Conservation (phyloP, 768 basidiomycete genomes). For the Trametopsis cervina region DNA sequence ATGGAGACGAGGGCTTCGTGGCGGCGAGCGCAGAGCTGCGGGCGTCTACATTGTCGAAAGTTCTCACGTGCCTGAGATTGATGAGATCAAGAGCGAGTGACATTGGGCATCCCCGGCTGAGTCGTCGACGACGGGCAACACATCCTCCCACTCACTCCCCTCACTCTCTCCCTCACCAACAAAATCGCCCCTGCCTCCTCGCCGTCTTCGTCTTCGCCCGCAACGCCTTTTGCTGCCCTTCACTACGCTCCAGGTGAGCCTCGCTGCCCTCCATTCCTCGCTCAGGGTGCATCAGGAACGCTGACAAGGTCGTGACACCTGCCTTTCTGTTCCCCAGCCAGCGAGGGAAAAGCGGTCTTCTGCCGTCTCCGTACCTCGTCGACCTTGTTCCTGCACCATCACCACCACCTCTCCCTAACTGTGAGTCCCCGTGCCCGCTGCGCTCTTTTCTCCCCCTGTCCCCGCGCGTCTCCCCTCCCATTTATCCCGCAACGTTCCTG, state of each 20-base stretch:
- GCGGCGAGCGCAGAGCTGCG: neutral
- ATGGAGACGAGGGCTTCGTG: neutral
- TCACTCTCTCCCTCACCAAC: constrained; percentile 6
- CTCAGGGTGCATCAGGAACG: neutral
- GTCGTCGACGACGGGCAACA: constrained; percentile 7
- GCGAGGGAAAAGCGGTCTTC: constrained; percentile 7
- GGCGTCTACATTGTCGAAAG: too few species aligned
- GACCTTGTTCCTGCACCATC: neutral
- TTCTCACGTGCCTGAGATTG: constrained; percentile 3
- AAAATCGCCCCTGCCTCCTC: neutral
- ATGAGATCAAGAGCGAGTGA: constrained; percentile 7
- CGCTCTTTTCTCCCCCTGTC: too few species aligned
- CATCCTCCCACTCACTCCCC: constrained; percentile 3
- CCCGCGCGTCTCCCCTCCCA: too few species aligned
- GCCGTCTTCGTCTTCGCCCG: constrained; percentile 5
- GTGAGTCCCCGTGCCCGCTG: too few species aligned
- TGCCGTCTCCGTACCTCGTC: neutral
- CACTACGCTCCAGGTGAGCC: too few species aligned
- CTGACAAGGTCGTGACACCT: neutral
- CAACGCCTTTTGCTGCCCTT: too few species aligned
- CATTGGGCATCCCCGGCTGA: constrained; percentile 10
- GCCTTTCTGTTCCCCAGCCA: constrained; percentile 2
- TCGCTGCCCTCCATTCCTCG: neutral
- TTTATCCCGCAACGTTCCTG: too few species aligned
- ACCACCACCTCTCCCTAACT: too few species aligned